Evolutionary conservation across 805 yeast species (phyloP).

Genomic region (Candida ulmi): DNA sequence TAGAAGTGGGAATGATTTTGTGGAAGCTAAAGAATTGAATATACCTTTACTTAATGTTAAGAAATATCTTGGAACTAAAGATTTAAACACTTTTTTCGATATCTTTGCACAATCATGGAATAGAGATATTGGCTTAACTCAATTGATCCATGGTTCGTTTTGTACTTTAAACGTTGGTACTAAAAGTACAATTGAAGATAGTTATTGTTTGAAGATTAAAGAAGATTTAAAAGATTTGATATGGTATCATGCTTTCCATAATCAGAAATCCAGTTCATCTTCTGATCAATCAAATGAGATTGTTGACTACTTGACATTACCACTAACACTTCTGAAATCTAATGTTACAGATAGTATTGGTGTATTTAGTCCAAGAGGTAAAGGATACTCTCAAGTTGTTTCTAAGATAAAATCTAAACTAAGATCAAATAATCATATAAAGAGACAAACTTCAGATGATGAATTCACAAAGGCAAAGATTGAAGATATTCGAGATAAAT

Average conservation of each 20-base stretch:
- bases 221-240: slow-evolving; percentile 26
- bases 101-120: slow-evolving; percentile 37
- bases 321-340: slow-evolving; percentile 6
- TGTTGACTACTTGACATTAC: slow-evolving; percentile 3
- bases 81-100: slow-evolving; percentile 31
- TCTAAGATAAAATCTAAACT: not conserved
- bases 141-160: slow-evolving; percentile 35
- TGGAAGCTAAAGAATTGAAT: slow-evolving; percentile 9
- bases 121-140: slow-evolving; percentile 24
- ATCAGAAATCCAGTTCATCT: not conserved
- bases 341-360: not conserved
- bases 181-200: slow-evolving; percentile 16
- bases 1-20: slow-evolving; percentile 18
- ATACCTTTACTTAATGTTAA: slow-evolving; percentile 9
- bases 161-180: slow-evolving; percentile 31
- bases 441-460: slow-evolving; percentile 1
- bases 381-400: slow-evolving; percentile 18
- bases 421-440: not conserved
- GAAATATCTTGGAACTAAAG: slow-evolving; percentile 2
- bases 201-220: slow-evolving; percentile 36
- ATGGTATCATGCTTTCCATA: slow-evolving; percentile 24
- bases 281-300: not conserved
- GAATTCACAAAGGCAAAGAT: slow-evolving; percentile 4
- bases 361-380: slow-evolving; percentile 10
- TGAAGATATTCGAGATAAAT: slow-evolving; percentile 11